A percentile compares a stretch with the other conserved stretches of the same genome.
phyloP scores from a whole-genome alignment of 192 early-diverging fungal genomes.

The Backusella tuberculispora region DNA sequence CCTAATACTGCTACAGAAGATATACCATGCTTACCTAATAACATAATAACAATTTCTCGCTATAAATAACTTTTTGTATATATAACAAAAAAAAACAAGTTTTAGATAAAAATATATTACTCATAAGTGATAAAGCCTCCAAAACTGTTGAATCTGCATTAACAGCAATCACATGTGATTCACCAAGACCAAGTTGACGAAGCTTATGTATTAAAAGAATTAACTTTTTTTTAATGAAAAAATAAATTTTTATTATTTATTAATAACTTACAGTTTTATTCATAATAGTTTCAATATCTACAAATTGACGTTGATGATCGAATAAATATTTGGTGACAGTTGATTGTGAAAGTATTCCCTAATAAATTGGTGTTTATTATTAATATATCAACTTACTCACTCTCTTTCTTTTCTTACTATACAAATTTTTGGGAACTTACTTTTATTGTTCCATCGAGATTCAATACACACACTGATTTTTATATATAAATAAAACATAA shows the following conservation, averaged over 20 bases:
- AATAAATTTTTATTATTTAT: no score
- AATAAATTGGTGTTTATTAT: background rate
- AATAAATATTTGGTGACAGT: constrained; percentile 70
- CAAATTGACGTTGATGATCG: constrained; percentile 57
- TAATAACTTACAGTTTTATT: constrained; percentile 47
- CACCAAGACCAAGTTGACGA: constrained; percentile 59
- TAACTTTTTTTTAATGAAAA: constrained; percentile 5
- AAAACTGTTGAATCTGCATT: constrained; percentile 58
- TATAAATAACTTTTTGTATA: background rate
- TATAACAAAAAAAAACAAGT: background rate
- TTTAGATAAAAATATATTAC: constrained; percentile 28
- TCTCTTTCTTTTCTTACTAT: background rate
- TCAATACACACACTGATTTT: constrained; percentile 69
- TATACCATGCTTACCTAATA: constrained; percentile 56
- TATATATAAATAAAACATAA: no score
- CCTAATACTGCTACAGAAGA: constrained; percentile 68
- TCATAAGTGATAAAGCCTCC: constrained; percentile 68
- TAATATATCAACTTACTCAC: background rate
- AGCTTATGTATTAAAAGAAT: constrained; percentile 40
- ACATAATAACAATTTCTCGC: no score
- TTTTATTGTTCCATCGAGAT: constrained; percentile 60
- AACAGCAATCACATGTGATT: constrained; percentile 56
- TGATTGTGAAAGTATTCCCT: constrained; percentile 80
- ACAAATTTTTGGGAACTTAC: background rate
- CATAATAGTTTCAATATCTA: constrained; percentile 47